Evolutionary conservation across 805 yeast species (phyloP), one percentile per base, ranked within the genome.

Genomic region (Starmerella sirachaensis): DNA sequence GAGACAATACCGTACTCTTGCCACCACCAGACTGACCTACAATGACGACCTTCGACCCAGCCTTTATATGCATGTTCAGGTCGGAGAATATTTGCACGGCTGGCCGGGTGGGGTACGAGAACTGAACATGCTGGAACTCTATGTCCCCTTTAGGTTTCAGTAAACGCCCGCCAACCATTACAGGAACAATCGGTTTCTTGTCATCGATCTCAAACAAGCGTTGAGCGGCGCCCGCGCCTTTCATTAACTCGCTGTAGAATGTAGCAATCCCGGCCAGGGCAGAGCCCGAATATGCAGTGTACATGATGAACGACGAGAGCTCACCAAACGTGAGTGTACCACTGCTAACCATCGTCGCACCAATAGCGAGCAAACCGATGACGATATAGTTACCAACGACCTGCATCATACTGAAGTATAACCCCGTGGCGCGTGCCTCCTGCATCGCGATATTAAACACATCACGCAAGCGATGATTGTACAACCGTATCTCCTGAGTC

Each of bases 1-100:
- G 61, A 36, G 86, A 82, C 6, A 86, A 69, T 3, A 88, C 72
- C 0, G 96, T 86, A 13, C 94, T 82, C 57, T 88, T 88, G 18
- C 97, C 97, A 43, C 94, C 81, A 1, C 97, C 97, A 23, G 93
- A 78, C n/a, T 94, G 95, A 2, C 97, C 97, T 13, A 86, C 96
- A 42, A 88, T 74, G 55, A 96, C 86, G 12, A 86, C 76, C 51
- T 88, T 88, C 49, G 83, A 86, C 11, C 96, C 96, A 23, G 80
- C 74, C 12, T 64, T 56, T 31, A 88, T 76, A 2, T 61, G 65
- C 40, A 88, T 64, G 46, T 72, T 65, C 38, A 86, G 59, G 17
- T 69, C 62, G 2, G 63, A 50, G 59, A 88, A 84, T 18, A 88
- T 78, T 14, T 59, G 58, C 30, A 76, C 72, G 40, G 80, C 74